Evolutionary conservation across 2,329 filamentous ascomycete species (phyloP), one percentile per base, ranked within the genome.

Genomic region (Colletotrichum sp.): DNA sequence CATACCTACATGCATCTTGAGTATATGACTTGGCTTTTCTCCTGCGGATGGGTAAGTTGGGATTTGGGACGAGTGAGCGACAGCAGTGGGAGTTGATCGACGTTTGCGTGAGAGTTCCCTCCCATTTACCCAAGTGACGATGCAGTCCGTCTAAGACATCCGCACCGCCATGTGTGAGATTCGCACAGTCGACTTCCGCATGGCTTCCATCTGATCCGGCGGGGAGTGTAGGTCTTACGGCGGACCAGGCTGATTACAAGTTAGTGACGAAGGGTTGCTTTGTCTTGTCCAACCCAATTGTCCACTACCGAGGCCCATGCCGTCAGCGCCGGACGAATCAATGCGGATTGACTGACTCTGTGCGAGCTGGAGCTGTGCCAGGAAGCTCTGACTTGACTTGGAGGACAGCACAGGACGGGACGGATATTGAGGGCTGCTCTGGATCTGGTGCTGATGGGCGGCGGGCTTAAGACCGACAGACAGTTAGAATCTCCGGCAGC

Each of bases 261-360:
- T 65, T 65, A 65, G 60, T 71, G 59, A 71, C 39, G 30, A 49
- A 62, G 55, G 49, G 28, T 39, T 69, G 57, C 63, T 66, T 69
- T 72, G 65, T 60, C 68, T 18, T 32, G 26, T 55, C 39, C 15
- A 49, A 39, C 59, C 71, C 67, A 74, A 64, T 32, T 71, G 67
- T 6, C 55, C 55, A 74, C 30, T 28, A 24, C 64, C 62, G 63
- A 63, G 71, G 59, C 55, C 64, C 34, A 76, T 76, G 64, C 64
- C 74, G 74, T 69, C 71, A 60, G 59, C 57, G 65, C 70, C 71
- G 74, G 71, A 74, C 71, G 59, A 74, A 76, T 65, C 59, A 76
- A 65, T 49, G 64, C 39, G 52, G 63, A 39, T 52, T 65, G 71
- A 69, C 71, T 74, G 70, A 74, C 74, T 76, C 74, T 69, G 74